Conservation (phyloP, 2,329 filamentous ascomycete genomes). For the Xylaria multiplex region DNA sequence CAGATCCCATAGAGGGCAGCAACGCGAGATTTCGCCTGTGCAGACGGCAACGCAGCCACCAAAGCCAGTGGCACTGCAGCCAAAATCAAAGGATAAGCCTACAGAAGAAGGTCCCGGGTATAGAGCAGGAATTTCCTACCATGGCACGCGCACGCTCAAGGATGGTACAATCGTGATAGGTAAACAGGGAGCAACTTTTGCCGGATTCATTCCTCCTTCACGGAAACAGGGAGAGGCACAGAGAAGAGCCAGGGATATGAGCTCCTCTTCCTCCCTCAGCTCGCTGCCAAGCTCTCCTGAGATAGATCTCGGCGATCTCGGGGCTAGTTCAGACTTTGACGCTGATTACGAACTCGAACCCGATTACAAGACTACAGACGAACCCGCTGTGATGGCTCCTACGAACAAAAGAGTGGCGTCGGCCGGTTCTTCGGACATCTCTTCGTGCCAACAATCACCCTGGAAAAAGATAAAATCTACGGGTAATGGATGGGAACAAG, state of each 20-base stretch:
- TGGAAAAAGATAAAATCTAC: not conserved
- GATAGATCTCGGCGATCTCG: too few relatives aligned
- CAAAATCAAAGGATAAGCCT: too few relatives aligned
- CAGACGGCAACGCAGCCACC: too few relatives aligned
- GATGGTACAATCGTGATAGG: conserved; percentile 21
- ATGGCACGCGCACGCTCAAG: not conserved
- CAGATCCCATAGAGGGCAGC: too few relatives aligned
- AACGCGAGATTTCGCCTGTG: too few relatives aligned
- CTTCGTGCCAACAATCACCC: not conserved
- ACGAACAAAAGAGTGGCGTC: too few relatives aligned
- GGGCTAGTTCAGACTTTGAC: too few relatives aligned
- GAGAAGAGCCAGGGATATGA: too few relatives aligned
- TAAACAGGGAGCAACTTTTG: conserved; percentile 23
- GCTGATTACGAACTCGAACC: too few relatives aligned
- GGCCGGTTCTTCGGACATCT: not conserved
- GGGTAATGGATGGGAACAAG: too few relatives aligned
- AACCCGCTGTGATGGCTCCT: not conserved
- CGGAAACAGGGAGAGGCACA: not conserved
- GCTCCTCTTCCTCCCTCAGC: not conserved
- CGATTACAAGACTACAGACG: not conserved
- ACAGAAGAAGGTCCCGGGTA: too few relatives aligned
- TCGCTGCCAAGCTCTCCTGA: not conserved
- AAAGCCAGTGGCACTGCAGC: too few relatives aligned
- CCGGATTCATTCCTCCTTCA: conserved; percentile 19
- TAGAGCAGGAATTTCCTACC: conserved; percentile 1